Percentiles rank a stretch among this genome's conserved stretches.
Evolutionary conservation across 2,329 filamentous ascomycete species (phyloP).

Genomic region (Blumeria hordei): DNA sequence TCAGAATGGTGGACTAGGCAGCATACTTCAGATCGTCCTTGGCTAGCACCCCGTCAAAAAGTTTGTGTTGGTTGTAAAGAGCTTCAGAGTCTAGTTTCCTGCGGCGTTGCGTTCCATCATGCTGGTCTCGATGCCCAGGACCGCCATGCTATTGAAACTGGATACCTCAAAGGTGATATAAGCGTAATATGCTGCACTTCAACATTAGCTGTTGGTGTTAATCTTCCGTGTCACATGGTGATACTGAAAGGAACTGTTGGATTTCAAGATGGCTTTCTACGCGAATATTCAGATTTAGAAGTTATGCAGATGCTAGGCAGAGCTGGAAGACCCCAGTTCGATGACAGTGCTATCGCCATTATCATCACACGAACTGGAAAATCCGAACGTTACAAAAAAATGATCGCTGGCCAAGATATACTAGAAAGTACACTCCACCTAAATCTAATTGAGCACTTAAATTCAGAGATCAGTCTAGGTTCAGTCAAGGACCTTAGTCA

Average conservation of each 20-base stretch:
- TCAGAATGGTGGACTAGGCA: slow-evolving; percentile 38
- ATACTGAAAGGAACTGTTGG: slow-evolving; percentile 58
- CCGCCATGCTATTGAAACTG: slow-evolving; percentile 38
- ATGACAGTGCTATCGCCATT: slow-evolving; percentile 48
- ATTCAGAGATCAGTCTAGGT: slow-evolving; percentile 58
- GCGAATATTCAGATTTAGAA: slow-evolving; percentile 61
- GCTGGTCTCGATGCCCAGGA: slow-evolving; percentile 45
- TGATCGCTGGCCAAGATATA: slow-evolving; percentile 48
- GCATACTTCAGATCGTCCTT: slow-evolving; percentile 27
- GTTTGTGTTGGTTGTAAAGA: slow-evolving; percentile 32
- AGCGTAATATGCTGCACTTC: slow-evolving; percentile 71
- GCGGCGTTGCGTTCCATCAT: slow-evolving; percentile 62
- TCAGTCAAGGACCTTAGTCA: slow-evolving; percentile 40
- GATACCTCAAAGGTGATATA: slow-evolving; percentile 46
- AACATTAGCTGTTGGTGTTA: slow-evolving; percentile 62
- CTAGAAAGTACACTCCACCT: slow-evolving; percentile 59
- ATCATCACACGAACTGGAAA: slow-evolving; percentile 53
- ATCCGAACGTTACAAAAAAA: slow-evolving; percentile 40
- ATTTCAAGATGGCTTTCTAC: slow-evolving; percentile 33
- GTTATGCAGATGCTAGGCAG: slow-evolving; percentile 81
- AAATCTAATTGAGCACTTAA: slow-evolving; percentile 62
- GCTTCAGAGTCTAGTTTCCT: slow-evolving; percentile 24
- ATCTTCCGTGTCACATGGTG: slow-evolving; percentile 62
- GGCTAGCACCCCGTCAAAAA: slow-evolving; percentile 30
- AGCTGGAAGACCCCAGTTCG: slow-evolving; percentile 65